Percentiles rank a stretch among this genome's conserved stretches.
phyloP scores from a whole-genome alignment of 1,284 basidiomycete genomes.

The Earliella scabrosa region DNA sequence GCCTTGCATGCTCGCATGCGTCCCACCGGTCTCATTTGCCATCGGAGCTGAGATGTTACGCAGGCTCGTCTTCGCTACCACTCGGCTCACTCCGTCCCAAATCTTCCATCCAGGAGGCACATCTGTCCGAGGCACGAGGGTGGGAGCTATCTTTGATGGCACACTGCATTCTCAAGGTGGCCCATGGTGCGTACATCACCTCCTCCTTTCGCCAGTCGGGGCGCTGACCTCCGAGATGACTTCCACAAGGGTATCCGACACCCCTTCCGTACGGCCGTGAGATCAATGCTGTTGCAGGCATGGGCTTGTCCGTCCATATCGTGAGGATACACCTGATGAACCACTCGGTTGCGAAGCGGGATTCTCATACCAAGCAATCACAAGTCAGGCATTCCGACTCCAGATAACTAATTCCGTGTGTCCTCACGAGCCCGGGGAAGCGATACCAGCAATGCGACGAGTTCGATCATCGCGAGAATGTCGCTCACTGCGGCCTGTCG shows the following conservation, averaged over 20 bases:
- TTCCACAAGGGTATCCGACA: background rate
- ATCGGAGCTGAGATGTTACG: slow-evolving; percentile 7
- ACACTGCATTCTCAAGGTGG: background rate
- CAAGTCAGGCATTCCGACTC: background rate
- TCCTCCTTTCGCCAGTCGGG: background rate
- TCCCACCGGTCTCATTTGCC: background rate
- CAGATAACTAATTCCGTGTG: background rate
- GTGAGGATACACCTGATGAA: background rate
- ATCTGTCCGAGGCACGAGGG: background rate
- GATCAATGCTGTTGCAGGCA: background rate
- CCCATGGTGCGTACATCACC: slow-evolving; percentile 7
- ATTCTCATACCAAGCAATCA: background rate
- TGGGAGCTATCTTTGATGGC: background rate
- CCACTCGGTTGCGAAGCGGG: background rate
- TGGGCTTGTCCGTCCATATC: background rate
- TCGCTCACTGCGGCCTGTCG: background rate
- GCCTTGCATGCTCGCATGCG: slow-evolving; percentile 3
- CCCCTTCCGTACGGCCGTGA: background rate
- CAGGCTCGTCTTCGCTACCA: slow-evolving; percentile 1
- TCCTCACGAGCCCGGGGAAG: background rate
- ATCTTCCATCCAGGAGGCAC: background rate
- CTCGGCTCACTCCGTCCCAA: background rate
- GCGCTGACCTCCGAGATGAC: background rate
- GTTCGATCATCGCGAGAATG: slow-evolving; percentile 23
- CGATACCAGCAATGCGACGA: background rate